Evolutionary conservation across 352 stramenopile species (phyloP).

Genomic region (Pythium rhizo-oryzae): DNA sequence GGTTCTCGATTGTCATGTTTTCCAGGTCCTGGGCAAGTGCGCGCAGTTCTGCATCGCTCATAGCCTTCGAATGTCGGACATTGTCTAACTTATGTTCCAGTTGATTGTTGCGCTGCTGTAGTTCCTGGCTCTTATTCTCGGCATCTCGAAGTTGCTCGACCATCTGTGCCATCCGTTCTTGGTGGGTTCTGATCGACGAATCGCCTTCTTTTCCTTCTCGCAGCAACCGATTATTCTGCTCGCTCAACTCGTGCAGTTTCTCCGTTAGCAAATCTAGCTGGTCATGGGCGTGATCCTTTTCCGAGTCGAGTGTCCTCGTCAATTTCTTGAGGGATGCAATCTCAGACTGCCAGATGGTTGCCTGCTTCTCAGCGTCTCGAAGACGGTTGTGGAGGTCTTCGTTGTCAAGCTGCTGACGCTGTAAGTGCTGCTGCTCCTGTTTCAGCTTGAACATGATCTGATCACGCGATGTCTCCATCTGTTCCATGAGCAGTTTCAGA

Average conservation of each 20-base stretch:
- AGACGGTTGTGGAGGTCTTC: slow-evolving; percentile 60
- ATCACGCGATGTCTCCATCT: slow-evolving; percentile 84
- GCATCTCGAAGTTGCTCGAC: slow-evolving; percentile 61
- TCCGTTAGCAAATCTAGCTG: slow-evolving; percentile 75
- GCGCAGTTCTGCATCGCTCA: slow-evolving; percentile 63
- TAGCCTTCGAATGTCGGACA: slow-evolving; percentile 62
- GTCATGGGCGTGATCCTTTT: slow-evolving; percentile 76
- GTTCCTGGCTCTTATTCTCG: slow-evolving; percentile 48
- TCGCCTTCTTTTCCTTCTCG: slow-evolving; percentile 40
- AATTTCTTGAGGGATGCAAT: slow-evolving; percentile 71
- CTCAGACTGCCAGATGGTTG: slow-evolving; percentile 44
- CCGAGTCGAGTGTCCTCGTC: slow-evolving; percentile 59
- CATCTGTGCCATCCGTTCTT: slow-evolving; percentile 59
- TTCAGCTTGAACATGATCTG: slow-evolving; percentile 80
- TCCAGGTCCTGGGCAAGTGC: slow-evolving; percentile 80
- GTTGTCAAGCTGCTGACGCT: slow-evolving; percentile 55
- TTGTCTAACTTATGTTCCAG: slow-evolving; percentile 60
- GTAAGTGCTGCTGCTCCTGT: slow-evolving; percentile 66
- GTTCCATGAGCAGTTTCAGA: slow-evolving; percentile 72
- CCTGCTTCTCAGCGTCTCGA: slow-evolving; percentile 45
- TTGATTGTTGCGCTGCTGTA: slow-evolving; percentile 43
- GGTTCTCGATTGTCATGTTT: slow-evolving; percentile 90
- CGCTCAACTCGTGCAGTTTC: slow-evolving; percentile 60
- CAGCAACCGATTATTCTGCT: slow-evolving; percentile 50
- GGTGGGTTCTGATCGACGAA: slow-evolving; percentile 40